Evolutionary conservation across 306 rosid species (phyloP), one percentile per base, ranked within the genome.

Genomic region (Sicyos baderoa): DNA sequence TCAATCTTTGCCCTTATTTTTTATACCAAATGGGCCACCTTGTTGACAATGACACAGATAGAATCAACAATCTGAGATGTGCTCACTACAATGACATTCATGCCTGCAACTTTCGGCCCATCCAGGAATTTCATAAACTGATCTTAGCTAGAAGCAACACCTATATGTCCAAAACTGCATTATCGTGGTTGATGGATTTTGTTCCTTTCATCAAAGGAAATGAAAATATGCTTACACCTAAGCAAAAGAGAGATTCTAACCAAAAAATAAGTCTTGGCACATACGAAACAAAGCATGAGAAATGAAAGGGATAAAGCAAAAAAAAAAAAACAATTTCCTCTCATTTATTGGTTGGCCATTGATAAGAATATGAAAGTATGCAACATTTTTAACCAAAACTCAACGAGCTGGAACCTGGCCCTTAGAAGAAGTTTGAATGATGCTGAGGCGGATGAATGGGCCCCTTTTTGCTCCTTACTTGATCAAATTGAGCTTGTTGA

Each of bases 141-240:
- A 14, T 15, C 45, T 27, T 59, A 4, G 22, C 19, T 59, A 59
- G 47, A 32, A 15, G 11, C 15, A 61, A 61, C 49, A 32, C 67
- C 63, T 45, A 60, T 60, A 32, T 56, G 32, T 27, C 47, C 12
- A 29, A 27, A 58, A 29, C 27, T 58, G 22, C 48, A 29, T 27
- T n/a, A 15, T 27, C 48, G 4, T 12, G 48, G 67, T 35, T 29
- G 21, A 35, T 27, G 47, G 66, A 18, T 56, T 23, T 25, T 25
- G 14, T 29, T 35, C 48, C 23, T 60, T 60, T 32, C 67, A 35
- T 60, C 48, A 3, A 60, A 60, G 48, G 48, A 60, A 35, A 32
- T 22, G 37, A 60, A 60, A 60, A 15, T 60, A 60, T 60, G 67
- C 23, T 32, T 37, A 18, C 49, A 60, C 48, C 67, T 32, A 14